Base-by-base conservation (phyloP, 129 eudicot species). In the Apium graveolens region DNA sequence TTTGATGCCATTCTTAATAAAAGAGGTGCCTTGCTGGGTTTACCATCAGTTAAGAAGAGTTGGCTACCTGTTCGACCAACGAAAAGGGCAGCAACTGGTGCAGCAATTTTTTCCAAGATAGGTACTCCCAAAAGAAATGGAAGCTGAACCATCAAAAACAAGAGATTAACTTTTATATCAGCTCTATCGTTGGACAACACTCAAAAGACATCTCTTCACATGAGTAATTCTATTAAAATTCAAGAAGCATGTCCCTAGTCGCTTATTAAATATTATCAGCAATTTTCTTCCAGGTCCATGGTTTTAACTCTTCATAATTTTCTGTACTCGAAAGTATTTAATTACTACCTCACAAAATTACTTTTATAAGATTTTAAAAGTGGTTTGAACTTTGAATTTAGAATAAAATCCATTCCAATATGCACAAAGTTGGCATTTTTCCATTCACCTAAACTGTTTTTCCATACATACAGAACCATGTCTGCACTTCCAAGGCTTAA, bases 1-100 rank as follows among this genome's bases (percentile, higher is more conserved):
- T 95, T 93, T 12, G 92, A 87, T 60, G 99, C 88, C 99, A 95
- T 95, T 75, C 92, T 86, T 74, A 95, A 81, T 82, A 95, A 92
- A 79, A 95, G 89, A 63, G 99, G 99, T 18, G 97, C 91, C 80
- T 74, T 88, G 51, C 82, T 76, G 44, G 97, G 90, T 78, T 86
- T 85, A 55, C 97, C 97, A 78, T 95, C 99, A 48, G 97, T 95
- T 65, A 95, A 95, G 69, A 92, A 95, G 42, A 95, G 86, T 83
- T 95, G 99, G 69, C 92, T 92, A 57, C 99, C 99, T 3, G 97
- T 92, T 79, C 91, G 86, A 46, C 99, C 97, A 80, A 88, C 93
- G 70, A 95, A 83, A 71, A 92, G 77, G 51, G 92, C 92, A 76
- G 99, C 99, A 76, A 95, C 75, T 42, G 96, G 93, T 66, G 92